Evolutionary conservation across 2,329 filamentous ascomycete species (phyloP), one percentile per base, ranked within the genome.

Genomic region (Diaporthe sp.): DNA sequence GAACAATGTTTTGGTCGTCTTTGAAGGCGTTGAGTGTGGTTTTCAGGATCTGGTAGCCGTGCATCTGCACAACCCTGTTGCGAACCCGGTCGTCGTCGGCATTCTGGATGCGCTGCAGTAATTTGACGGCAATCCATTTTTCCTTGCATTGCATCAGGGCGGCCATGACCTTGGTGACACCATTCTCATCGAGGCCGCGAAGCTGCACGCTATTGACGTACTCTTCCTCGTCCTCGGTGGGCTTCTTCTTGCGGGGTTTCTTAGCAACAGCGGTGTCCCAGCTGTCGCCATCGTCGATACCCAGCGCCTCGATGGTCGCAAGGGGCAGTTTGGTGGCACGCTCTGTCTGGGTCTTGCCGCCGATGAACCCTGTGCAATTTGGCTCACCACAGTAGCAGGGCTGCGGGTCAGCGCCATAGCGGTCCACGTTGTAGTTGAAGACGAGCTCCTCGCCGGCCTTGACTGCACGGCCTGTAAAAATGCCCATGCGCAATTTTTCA

Each of bases 381-480:
- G 92, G 89, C 85, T 99, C 97, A 77, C 92, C 96, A 84, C 97
- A 99, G 85, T 98, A 98, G 85, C 97, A 99, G 39, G 95, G 95
- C 84, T 98, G 96, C 58, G 97, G 96, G 80, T 99, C 95, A 58
- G 97, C 96, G 78, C 97, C 97, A 82, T 99, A 99, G 78, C 97
- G 93, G 85, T 99, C 97, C 79, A 99, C 97, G 81, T 99, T 99
- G 90, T 99, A 99, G 87, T 99, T 98, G 88, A 99, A 99, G 31
- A 98, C 96, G 74, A 99, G 88, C 84, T 99, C 97, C 84, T 99
- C 97, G 73, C 97, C 97, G 25, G 94, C 92, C 82, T 92, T 92
- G 82, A 99, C 93, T 81, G 91, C 89, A 78, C 96, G 94, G 85
- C 94, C 91, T 80, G 96, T 95, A 87, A 99, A 99, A 80, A 99